These are phyloP conservation scores for Viridothelium virens DNA, from an alignment of 495 filamentous ascomycete species.

Conservation along the genomic window DNA sequence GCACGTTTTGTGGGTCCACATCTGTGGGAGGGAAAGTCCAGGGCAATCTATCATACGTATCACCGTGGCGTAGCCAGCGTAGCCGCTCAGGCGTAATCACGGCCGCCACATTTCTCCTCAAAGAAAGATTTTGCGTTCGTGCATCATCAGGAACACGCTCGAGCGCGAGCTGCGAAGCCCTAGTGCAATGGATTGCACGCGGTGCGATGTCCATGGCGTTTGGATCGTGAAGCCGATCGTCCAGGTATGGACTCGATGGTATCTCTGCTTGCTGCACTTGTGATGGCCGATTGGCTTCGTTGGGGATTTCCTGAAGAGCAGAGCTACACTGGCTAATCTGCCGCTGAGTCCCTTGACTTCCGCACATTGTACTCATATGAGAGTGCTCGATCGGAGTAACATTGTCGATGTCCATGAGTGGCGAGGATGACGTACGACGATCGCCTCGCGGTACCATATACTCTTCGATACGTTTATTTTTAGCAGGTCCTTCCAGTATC, in stretches of 20 bases:
- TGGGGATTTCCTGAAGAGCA: constrained; percentile 17
- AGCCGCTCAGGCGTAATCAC: background rate
- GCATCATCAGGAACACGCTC: constrained; percentile 25
- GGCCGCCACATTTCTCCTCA: background rate
- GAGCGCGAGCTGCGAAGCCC: constrained; percentile 26
- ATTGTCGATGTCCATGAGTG: constrained; percentile 12
- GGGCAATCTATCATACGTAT: background rate
- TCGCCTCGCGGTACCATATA: constrained; percentile 17
- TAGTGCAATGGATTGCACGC: constrained; percentile 14
- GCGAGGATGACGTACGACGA: background rate
- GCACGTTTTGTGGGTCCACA: background rate
- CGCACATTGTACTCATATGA: background rate
- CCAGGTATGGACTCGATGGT: background rate
- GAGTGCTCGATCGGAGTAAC: background rate
- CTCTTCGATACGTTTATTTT: constrained; percentile 30
- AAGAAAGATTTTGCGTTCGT: constrained; percentile 20
- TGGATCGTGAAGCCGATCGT: constrained; percentile 9
- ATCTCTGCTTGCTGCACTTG: background rate
- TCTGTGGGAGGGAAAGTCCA: background rate
- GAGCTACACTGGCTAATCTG: constrained; percentile 1
- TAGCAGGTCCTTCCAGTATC: constrained; percentile 18
- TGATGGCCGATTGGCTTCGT: constrained; percentile 2
- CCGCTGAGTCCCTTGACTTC: constrained; percentile 14
- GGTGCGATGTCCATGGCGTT: constrained; percentile 4
- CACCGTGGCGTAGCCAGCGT: background rate